phyloP scores from a whole-genome alignment of 768 basidiomycete genomes.

The Wakefieldia striispora region DNA sequence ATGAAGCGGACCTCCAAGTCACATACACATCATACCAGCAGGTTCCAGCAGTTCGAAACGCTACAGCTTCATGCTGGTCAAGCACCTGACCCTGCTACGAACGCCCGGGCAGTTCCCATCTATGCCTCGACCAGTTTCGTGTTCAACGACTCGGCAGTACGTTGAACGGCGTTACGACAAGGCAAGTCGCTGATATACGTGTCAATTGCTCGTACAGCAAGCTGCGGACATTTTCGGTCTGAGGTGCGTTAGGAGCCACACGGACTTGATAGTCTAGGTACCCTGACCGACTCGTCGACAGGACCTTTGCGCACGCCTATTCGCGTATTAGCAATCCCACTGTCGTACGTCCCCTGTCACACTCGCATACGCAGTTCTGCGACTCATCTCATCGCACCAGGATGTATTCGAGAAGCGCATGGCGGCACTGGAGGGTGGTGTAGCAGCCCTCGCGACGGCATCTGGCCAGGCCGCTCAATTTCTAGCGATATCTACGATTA shows the following conservation, averaged over 20 bases:
- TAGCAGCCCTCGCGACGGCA: slow-evolving; percentile 68
- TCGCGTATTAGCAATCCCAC: slow-evolving; percentile 23
- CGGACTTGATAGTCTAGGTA: too few species aligned
- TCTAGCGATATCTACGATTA: slow-evolving; percentile 60
- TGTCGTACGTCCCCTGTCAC: slow-evolving; percentile 6
- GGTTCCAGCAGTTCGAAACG: slow-evolving; percentile 61
- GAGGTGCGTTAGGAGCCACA: slow-evolving; percentile 1
- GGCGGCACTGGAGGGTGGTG: slow-evolving; percentile 77
- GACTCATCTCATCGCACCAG: slow-evolving; percentile 30
- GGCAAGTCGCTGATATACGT: too few species aligned
- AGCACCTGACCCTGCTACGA: slow-evolving; percentile 55
- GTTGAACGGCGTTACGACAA: slow-evolving; percentile 12
- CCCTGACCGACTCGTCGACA: neutral
- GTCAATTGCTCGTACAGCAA: neutral
- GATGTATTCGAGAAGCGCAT: slow-evolving; percentile 80
- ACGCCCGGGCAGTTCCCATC: slow-evolving; percentile 77
- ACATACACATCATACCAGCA: neutral
- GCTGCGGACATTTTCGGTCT: slow-evolving; percentile 14
- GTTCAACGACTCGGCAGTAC: slow-evolving; percentile 60
- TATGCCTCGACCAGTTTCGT: slow-evolving; percentile 71
- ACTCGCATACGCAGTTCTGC: neutral
- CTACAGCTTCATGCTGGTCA: slow-evolving; percentile 80
- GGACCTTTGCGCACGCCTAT: slow-evolving; percentile 8
- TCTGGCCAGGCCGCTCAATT: slow-evolving; percentile 81
- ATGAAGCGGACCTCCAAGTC: neutral